phyloP scores from a whole-genome alignment of 352 stramenopile genomes.

The Phytophthora kernoviae region DNA sequence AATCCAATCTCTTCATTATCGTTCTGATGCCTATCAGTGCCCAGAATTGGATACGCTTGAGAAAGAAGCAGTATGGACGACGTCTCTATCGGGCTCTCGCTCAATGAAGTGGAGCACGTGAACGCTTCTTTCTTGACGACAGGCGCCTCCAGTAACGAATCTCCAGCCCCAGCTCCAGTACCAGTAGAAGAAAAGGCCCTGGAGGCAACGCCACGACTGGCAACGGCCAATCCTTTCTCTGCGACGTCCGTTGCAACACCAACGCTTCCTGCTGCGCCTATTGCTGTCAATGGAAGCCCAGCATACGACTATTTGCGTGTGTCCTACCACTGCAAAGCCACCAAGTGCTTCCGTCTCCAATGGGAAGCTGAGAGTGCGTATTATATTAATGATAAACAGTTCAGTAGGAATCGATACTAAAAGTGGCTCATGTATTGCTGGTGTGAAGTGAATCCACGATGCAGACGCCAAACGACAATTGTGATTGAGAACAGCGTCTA shows the following conservation, averaged over 20 bases:
- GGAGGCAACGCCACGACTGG: conserved; percentile 1
- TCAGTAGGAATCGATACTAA: background rate
- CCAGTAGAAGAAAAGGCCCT: background rate
- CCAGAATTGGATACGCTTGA: background rate
- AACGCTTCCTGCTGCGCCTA: conserved; percentile 4
- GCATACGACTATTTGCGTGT: conserved; percentile 63
- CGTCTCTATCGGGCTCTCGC: conserved; percentile 37
- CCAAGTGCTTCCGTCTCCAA: conserved; percentile 73
- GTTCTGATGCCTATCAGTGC: too few species aligned
- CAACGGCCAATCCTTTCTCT: conserved; percentile 2
- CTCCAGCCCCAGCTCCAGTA: conserved; percentile 1
- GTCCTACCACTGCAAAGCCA: conserved; percentile 64
- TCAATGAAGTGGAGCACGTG: conserved; percentile 34
- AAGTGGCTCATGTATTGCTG: conserved; percentile 1
- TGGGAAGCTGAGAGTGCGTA: conserved; percentile 84
- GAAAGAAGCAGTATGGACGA: conserved; percentile 31
- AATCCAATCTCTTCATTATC: conserved; percentile 1
- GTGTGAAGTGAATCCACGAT: conserved; percentile 74
- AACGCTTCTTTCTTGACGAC: conserved; percentile 40
- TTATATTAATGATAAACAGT: background rate
- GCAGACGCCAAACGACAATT: conserved; percentile 71
- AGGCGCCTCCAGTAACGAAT: background rate
- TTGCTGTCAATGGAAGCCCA: conserved; percentile 8
- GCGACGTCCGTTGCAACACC: conserved; percentile 3
- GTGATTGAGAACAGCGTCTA: conserved; percentile 65